Percentiles rank a stretch among this genome's conserved stretches.
Evolutionary conservation across 2,329 filamentous ascomycete genomes (phyloP).

Genomic region (Corynespora cassiicola): DNA sequence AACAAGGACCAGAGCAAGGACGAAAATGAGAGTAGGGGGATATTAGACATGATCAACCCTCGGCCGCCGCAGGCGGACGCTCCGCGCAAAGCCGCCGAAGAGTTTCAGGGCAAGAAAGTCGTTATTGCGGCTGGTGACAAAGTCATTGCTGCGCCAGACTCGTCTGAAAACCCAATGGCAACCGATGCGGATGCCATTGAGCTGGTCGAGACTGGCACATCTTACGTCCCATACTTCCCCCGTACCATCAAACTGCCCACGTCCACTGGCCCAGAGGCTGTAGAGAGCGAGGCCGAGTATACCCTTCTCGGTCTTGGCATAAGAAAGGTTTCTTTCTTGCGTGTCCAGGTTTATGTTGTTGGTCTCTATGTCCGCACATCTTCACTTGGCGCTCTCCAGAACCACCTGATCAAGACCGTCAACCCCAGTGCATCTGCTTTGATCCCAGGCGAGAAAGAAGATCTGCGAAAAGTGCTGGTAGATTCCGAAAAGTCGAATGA

Average conservation of each 20-base stretch:
- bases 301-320: constrained; percentile 88
- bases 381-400: constrained; percentile 82
- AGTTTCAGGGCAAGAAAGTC: constrained; percentile 62
- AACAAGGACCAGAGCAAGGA: constrained; percentile 21
- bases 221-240: constrained; percentile 80
- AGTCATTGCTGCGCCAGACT: constrained; percentile 53
- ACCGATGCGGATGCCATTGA: constrained; percentile 65
- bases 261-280: constrained; percentile 25
- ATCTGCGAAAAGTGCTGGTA: constrained; percentile 71
- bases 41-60: constrained; percentile 31
- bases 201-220: constrained; percentile 81
- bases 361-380: constrained; percentile 88
- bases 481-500: constrained; percentile 73
- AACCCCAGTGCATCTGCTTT: constrained; percentile 82
- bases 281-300: constrained; percentile 65
- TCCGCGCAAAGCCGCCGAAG: constrained; percentile 37
- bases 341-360: constrained; percentile 92
- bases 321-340: constrained; percentile 86
- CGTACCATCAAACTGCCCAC: constrained; percentile 70
- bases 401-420: constrained; percentile 75
- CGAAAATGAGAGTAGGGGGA: constrained; percentile 19
- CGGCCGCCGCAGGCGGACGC: constrained; percentile 36
- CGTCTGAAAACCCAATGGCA: constrained; percentile 35
- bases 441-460: constrained; percentile 80
- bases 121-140: constrained; percentile 69